Base-by-base conservation (phyloP, 2,329 filamentous ascomycete species). In the Arthrobotrys megalospora region DNA sequence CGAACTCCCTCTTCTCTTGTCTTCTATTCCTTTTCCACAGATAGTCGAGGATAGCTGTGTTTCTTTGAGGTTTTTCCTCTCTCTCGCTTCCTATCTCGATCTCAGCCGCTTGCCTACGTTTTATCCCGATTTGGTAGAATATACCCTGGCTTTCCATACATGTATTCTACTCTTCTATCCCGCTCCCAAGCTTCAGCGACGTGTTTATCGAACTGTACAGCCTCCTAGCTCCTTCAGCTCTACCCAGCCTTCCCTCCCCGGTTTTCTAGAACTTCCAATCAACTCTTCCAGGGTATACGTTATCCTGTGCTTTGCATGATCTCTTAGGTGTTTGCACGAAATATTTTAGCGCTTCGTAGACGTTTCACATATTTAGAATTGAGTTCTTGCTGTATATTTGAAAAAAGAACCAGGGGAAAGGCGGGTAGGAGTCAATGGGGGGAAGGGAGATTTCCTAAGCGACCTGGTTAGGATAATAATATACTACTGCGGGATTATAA, bases 101-200 rank as follows among this genome's bases (percentile, higher is more conserved):
- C 63, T 53, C 43, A 52, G 43, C 45, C 48, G 45, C 34, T 66
- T 14, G 24, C 21, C 28, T 14, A 34, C 16, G 11, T 45, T 68
- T 68, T 45, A 34, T 38, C 66, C 53, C 66, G 43, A 50, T 63
- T 50, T 53, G 43, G 67, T 70, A 70, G 41, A 70, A 63, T 69
- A 70, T 70, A 70, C 67, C 67, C 67, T 53, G 52, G 58, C 50
- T 53, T 52, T 12, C 50, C 28, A 38, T 58, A 21, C 7, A 28
- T 41, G n/a, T 24, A 43, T 58, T 32, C 7, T 36, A 2, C 53
- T 52, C 55, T 43, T n/a, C 19, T 58, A 43, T 24, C 55, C 7
- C 19, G 43, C 43, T 45, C 43, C 12, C n/a, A 45, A 55, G 52
- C 24, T 32, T 58, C 52, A 70, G 43, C 41, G 45, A 47, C 16